Evolutionary conservation across 2,329 filamentous ascomycete genomes (phyloP), one percentile per base, ranked within the genome.

Genomic region (Celoporthe dispersa): DNA sequence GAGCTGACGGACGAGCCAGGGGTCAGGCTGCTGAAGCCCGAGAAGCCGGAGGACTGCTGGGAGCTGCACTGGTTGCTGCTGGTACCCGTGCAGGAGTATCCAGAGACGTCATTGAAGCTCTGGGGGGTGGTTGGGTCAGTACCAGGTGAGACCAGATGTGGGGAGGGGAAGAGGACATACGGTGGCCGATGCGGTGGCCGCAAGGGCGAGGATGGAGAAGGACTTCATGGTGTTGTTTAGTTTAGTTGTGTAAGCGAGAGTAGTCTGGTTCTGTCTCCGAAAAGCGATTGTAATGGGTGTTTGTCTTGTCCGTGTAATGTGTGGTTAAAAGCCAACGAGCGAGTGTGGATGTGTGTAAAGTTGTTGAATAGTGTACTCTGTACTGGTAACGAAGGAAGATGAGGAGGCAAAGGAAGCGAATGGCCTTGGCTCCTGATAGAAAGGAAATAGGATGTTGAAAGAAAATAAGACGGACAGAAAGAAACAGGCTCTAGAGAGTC

Each of bases 1-100:
- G 79, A 81, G 73, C 79, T 81, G 81, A 97, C 90, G 22, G 78
- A 76, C 1, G 66, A 62, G 60, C 92, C 93, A 48, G 82, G 74
- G 73, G 79, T 75, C 33, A 97, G 85, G 73, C 87, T 87, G 35
- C 81, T 84, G 91, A 83, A 80, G 92, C 96, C 39, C 9, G 28
- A 53, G 60, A 68, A 41, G 31, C 94, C 94, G 31, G 77, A 74
- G 73, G 86, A 81, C 83, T 97, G 92, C 74, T 89, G 80, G n/a
- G 86, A 79, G 70, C 87, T 89, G 82, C 95, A 98, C 76, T 91
- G 81, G 84, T 96, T 96, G 84, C 93, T 83, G 77, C 87, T 89
- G 85, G 92, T 94, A 70, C 83, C 81, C 16, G 94, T 93, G 79
- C 86, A 91, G 64, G 84, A 84, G 85, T 90, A 97, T 71, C 84